Evolutionary conservation across 371 early-diverging fungal species (phyloP), one percentile per base, ranked within the genome.

Genomic region (Fennellomyces sp.): DNA sequence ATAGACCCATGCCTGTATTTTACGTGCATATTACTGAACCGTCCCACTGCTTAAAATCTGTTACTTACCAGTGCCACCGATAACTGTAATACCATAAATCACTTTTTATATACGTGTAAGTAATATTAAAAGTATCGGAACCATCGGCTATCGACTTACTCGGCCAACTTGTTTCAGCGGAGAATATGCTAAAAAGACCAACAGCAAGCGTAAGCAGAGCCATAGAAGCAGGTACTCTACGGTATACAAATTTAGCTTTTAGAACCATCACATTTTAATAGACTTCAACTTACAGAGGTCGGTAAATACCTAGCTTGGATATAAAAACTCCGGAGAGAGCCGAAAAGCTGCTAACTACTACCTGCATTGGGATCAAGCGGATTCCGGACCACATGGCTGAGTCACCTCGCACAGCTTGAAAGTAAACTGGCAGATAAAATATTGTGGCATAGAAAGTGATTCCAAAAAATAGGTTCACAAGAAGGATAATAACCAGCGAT

Each of bases 381-480:
- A 65, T 65, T 23, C 87, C 87, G 0, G 82, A 81, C 71, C 75
- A 75, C 48, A 77, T 87, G 28, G 87, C 84, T 17, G 61, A 56
- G 36, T 78, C 74, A 8, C 72, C 72, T 29, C 69, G 69, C 10
- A 92, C 91, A 33, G 92, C 84, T 61, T 90, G 91, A 72, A 91
- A 91, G 70, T 88, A 95, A 8, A 91, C 72, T 12, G 95, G 94
- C 0, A 90, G 61, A 38, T 82, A 84, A 56, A 79, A 88, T 5
- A 85, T 63, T 0, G 78, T 73, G 36, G 74, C 64, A 56, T 74
- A 88, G 65, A 86, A 89, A 0, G 77, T 63, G 41, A 78, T 70
- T 5, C 87, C 79, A 56, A 85, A 73, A 54, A 82, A 87, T 61
- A 85, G 80, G 12, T 82, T 83, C 10, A 77, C 66, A 0, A 65